phyloP scores from a whole-genome alignment of 495 filamentous ascomycete species.

The Opeltia flavorubescens region DNA sequence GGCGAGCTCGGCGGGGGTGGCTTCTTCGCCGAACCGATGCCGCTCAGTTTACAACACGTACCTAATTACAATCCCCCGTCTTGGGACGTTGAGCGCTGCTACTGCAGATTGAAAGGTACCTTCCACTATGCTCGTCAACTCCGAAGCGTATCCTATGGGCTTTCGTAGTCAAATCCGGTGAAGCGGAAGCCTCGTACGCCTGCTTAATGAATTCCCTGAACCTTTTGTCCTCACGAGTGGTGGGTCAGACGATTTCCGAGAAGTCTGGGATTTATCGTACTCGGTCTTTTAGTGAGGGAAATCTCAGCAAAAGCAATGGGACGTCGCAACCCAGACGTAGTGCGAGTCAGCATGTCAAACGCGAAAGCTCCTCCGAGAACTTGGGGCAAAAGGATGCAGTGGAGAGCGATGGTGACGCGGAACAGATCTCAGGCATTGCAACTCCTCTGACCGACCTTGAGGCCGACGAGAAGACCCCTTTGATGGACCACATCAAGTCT shows the following conservation, averaged over 20 bases:
- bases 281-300: constrained; percentile 14
- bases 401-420: constrained; percentile 20
- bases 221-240: constrained; percentile 78
- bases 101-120: no score
- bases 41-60: no score
- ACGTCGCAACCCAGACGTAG: constrained; percentile 20
- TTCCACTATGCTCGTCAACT: no score
- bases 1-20: no score
- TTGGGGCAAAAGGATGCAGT: constrained; percentile 20
- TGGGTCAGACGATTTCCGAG: constrained; percentile 42
- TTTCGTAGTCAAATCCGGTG: neutral
- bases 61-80: no score
- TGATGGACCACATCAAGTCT: constrained; percentile 28
- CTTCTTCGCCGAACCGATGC: no score
- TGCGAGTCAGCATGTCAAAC: constrained; percentile 25
- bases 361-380: constrained; percentile 21
- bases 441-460: constrained; percentile 16
- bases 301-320: constrained; percentile 1
- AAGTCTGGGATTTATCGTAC: constrained; percentile 16
- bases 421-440: constrained; percentile 20
- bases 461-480: constrained; percentile 53
- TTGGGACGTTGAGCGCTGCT: no score
- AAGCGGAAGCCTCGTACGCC: neutral
- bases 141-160: neutral
- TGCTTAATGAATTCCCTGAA: constrained; percentile 95